Evolutionary conservation across 805 yeast genomes (phyloP).

Genomic region (Yarrowia bubula): DNA sequence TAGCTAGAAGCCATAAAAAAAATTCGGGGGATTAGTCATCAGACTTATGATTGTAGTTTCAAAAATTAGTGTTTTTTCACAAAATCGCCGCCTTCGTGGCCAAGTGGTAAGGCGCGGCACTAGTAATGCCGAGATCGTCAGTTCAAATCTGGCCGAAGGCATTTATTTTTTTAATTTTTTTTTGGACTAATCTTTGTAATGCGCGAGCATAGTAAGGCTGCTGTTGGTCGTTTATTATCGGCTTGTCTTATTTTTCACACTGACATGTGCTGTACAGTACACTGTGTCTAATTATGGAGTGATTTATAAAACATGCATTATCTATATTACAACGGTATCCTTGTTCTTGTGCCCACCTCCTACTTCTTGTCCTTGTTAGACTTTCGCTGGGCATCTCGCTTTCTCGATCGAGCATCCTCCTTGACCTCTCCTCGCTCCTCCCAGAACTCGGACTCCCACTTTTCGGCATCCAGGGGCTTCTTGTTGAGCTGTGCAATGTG

Average conservation of each 20-base stretch:
- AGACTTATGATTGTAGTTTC: not conserved
- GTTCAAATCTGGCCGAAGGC: slow-evolving; percentile 26
- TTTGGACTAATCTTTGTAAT: too few species aligned
- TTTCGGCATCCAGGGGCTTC: slow-evolving; percentile 36
- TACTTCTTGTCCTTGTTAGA: slow-evolving; percentile 45
- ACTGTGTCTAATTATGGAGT: too few species aligned
- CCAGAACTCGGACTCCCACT: slow-evolving; percentile 79
- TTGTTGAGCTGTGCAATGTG: slow-evolving; percentile 59
- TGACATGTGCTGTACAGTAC: too few species aligned
- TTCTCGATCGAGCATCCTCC: slow-evolving; percentile 68
- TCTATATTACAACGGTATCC: not conserved
- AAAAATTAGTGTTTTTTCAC: not conserved
- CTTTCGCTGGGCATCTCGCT: slow-evolving; percentile 68
- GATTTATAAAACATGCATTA: not conserved
- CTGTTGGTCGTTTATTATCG: too few species aligned
- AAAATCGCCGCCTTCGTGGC: slow-evolving; percentile 14
- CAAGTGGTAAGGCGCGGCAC: slow-evolving; percentile 27
- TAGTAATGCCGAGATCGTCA: slow-evolving; percentile 25
- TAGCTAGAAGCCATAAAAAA: not conserved
- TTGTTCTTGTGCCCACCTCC: slow-evolving; percentile 33
- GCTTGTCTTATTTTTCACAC: too few species aligned
- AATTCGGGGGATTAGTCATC: not conserved
- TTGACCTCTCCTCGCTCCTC: slow-evolving; percentile 77
- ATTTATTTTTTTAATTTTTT: not conserved
- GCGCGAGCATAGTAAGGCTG: too few species aligned